Evolutionary conservation across 225 moss, liverwort and hornwort species (phyloP), one percentile per base, ranked within the genome.

Genomic region (Sphagnum tenellum): DNA sequence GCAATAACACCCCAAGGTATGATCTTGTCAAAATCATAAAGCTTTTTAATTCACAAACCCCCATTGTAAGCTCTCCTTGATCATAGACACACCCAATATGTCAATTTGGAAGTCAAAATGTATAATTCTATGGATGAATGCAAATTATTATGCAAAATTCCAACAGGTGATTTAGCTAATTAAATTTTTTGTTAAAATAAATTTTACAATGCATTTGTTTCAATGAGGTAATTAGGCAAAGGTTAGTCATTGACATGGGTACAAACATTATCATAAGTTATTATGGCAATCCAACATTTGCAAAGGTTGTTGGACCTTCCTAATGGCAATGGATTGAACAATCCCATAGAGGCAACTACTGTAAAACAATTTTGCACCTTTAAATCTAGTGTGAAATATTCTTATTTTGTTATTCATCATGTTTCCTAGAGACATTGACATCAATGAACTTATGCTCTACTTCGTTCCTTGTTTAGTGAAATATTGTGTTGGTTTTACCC

Each of bases 241-340:
- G 44, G 58, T 44, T 44, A 12, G 13, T 44, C 58, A 58, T 6
- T 58, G 60, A 60, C 67, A 86, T 89, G 89, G 46, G 60, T 75
- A 14, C 92, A 86, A 55, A 77, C 71, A 54, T 2, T 62, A 8
- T 82, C 86, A 5, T 92, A 95, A 64, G 12, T 89, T 13, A 12
- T 86, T 5, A 73, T 95, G 65, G 88, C 84, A 60, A 67, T 88
- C 14, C 73, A 80, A 66, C 86, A 92, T 49, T 66, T 95, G 56
- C 89, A 92, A 61, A 78, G 68, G 56, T 76, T 95, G 12, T 79
- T 95, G 51, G 75, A 89, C 73, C 85, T 93, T 2, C 92, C 92
- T 1, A 75, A 76, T 55, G 95, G 95, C 50, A 78, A 75, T 62
- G 83, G 89, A 48, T 64, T 63, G 3, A 69, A 10, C 57, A 76